Conservation (phyloP, 768 basidiomycete genomes). For the Pluteus cervinus region DNA sequence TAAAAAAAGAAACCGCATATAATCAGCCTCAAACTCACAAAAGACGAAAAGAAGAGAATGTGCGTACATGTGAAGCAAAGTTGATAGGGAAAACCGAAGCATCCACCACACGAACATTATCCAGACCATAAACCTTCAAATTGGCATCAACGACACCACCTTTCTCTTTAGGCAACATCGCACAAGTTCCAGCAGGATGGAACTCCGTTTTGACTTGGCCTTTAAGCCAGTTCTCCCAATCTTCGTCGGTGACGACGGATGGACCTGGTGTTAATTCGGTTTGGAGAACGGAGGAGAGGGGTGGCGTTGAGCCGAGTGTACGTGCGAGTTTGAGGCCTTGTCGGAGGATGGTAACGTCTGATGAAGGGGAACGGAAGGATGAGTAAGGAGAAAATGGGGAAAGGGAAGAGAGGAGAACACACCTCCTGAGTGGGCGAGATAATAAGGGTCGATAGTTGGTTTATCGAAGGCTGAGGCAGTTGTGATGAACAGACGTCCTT, state of each 20-base stretch:
- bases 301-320: slow-evolving; percentile 42
- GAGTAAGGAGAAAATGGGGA: neutral
- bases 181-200: slow-evolving; percentile 39
- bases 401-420: slow-evolving; percentile 5
- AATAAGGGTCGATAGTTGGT: slow-evolving; percentile 61
- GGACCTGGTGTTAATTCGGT: slow-evolving; percentile 11
- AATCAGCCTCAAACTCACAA: neutral
- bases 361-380: slow-evolving; percentile 1
- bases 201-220: slow-evolving; percentile 42
- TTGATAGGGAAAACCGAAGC: slow-evolving; percentile 50
- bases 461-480: slow-evolving; percentile 51
- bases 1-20: neutral
- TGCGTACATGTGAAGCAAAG: slow-evolving; percentile 23
- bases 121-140: slow-evolving; percentile 25
- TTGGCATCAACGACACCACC: slow-evolving; percentile 28
- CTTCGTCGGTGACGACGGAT: slow-evolving; percentile 46
- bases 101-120: slow-evolving; percentile 55
- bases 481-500: slow-evolving; percentile 59
- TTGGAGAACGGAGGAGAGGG: slow-evolving; percentile 36
- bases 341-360: slow-evolving; percentile 43
- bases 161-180: slow-evolving; percentile 22
- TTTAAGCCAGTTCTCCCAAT: slow-evolving; percentile 45
- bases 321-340: slow-evolving; percentile 62
- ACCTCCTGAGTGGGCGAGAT: slow-evolving; percentile 53
- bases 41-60: neutral